Base-by-base conservation (phyloP, 345 rosid genomes). In the Moringa oleifera region DNA sequence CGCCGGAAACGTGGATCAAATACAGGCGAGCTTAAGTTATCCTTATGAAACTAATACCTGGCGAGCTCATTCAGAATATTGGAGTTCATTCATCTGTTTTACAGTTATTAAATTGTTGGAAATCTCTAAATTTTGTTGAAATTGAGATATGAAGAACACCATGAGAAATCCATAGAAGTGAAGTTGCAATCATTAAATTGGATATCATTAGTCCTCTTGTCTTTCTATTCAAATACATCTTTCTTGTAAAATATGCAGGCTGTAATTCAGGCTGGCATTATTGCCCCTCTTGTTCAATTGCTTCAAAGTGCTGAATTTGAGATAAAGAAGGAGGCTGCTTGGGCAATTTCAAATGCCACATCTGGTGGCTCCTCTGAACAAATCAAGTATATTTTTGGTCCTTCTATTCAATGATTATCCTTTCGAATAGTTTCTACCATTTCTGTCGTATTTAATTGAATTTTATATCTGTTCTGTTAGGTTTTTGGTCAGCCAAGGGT, bases 311-410 rank as follows among this genome's bases (percentile, higher is more conserved):
- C 96, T 8, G 96, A 89, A 61, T 86, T 89, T 64, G 96, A 89
- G 71, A 84, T 89, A 6, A 89, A 89, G 71, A 86, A 89, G 59
- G 96, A 89, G 79, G 88, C 93, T 74, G 90, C 93, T 45, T 89
- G 96, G 96, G 90, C 81, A 55, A 76, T 89, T 57, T 86, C 92
- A 54, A 89, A 89, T 76, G 88, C 90, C 57, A 89, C 89, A 11
- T 81, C 89, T 74, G 90, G 93, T 70, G 93, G 89, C 57, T 68
- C 77, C 52, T 80, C 77, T 69, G 88, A 86, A 25, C 96, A 89
- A 56, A 84, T 89, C 72, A 86, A 89, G 96, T 89, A 83, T 37
- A 61, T 53, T 23, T 61, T 41, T 33, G 20, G 6, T 36, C 41
- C 15, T 6, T 13, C 7, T 36, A n/a, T n/a, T n/a, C n/a, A n/a